A percentile compares a stretch with the other conserved stretches of the same genome.
phyloP scores from a whole-genome alignment of 148 eudicot genomes.

The Arctostaphylos glauca region DNA sequence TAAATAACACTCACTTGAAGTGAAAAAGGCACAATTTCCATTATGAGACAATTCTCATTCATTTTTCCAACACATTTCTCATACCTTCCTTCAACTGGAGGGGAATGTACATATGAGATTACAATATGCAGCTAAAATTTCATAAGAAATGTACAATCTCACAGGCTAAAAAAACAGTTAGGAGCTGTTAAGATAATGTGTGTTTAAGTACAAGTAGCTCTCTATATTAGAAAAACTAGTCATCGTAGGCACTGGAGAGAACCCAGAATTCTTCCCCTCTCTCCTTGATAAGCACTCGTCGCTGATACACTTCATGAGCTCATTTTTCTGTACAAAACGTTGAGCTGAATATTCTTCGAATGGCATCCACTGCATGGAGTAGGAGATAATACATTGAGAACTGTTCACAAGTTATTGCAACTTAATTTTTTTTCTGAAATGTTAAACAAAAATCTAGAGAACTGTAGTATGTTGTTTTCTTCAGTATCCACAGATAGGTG shows the following conservation, averaged over 20 bases:
- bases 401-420: not conserved
- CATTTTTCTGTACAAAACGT: slow-evolving; percentile 36
- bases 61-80: not conserved
- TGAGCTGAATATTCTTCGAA: slow-evolving; percentile 44
- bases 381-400: not conserved
- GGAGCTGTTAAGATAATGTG: slow-evolving; percentile 9
- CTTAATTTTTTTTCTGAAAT: not conserved
- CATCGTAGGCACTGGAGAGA: slow-evolving; percentile 33
- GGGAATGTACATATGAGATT: not conserved
- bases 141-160: not conserved
- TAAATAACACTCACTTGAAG: not conserved
- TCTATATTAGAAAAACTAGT: slow-evolving; percentile 26
- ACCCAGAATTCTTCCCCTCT: slow-evolving; percentile 37
- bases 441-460: not conserved
- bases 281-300: slow-evolving; percentile 38
- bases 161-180: not conserved
- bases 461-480: not conserved
- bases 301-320: slow-evolving; percentile 27
- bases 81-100: not conserved
- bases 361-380: slow-evolving; percentile 45
- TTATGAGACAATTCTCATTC: no score
- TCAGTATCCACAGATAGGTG: not conserved
- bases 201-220: slow-evolving; percentile 39
- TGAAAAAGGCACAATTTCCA: not conserved
- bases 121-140: not conserved